Conservation (phyloP, 2,329 filamentous ascomycete species). For the Aspergillus amoenus region DNA sequence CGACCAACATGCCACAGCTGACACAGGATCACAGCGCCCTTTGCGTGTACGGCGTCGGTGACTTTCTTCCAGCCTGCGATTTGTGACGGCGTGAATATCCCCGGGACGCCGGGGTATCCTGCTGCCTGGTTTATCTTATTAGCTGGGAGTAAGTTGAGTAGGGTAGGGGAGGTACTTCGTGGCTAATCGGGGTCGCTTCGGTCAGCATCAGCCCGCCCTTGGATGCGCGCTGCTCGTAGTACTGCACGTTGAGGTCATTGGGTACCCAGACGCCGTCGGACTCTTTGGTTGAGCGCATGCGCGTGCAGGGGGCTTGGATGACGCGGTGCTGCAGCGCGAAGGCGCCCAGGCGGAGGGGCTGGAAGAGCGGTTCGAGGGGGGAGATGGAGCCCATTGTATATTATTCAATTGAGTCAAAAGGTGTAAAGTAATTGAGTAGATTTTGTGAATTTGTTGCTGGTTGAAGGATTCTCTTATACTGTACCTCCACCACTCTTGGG, state of each 20-base stretch:
- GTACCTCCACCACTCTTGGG: neutral
- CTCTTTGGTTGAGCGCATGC: conserved; percentile 28
- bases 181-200: conserved; percentile 34
- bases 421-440: too few relatives aligned
- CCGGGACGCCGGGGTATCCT: conserved; percentile 30
- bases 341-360: conserved; percentile 35
- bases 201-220: conserved; percentile 34
- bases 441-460: neutral
- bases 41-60: conserved; percentile 33
- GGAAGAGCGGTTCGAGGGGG: conserved; percentile 27
- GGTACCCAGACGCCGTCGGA: conserved; percentile 31
- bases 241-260: conserved; percentile 28
- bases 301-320: conserved; percentile 27
- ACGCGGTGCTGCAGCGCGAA: conserved; percentile 27
- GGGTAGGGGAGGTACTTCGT: conserved; percentile 14
- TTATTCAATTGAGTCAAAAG: too few relatives aligned
- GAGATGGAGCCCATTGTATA: conserved; percentile 25
- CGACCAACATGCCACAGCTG: conserved; percentile 41
- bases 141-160: neutral
- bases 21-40: conserved; percentile 31
- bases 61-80: conserved; percentile 34
- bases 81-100: conserved; percentile 30
- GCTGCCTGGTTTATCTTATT: conserved; percentile 15
- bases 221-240: conserved; percentile 34
- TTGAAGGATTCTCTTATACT: neutral